A percentile compares a stretch with the other conserved stretches of the same genome.
Evolutionary conservation across 2,329 filamentous ascomycete genomes (phyloP).

Genomic region (Xylaria polymorpha): DNA sequence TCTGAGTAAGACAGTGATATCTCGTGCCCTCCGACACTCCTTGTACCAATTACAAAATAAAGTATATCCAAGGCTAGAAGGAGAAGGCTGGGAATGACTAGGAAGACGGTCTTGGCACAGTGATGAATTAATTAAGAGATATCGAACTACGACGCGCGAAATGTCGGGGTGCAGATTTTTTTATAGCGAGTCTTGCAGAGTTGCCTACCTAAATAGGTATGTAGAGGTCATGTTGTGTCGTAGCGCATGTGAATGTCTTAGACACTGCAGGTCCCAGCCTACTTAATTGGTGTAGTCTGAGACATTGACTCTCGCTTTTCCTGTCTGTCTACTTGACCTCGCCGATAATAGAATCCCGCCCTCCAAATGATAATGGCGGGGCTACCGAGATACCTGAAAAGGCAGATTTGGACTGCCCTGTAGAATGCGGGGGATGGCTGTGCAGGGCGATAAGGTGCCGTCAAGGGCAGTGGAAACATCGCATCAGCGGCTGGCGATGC

Average conservation of each 20-base stretch:
- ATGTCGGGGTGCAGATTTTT: background rate
- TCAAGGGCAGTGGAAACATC: too few relatives aligned
- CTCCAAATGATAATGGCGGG: background rate
- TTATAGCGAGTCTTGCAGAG: background rate
- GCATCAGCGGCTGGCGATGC: background rate
- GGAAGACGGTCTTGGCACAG: background rate
- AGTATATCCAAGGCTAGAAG: background rate
- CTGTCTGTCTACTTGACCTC: background rate
- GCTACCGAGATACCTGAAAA: too few relatives aligned
- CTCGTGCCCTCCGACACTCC: background rate
- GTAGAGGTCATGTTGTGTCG: slow-evolving; percentile 1
- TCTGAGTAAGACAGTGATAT: background rate
- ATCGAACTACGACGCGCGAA: background rate
- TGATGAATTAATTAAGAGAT: background rate
- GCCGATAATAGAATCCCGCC: background rate
- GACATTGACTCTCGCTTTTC: slow-evolving; percentile 1
- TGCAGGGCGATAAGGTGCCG: slow-evolving; percentile 12
- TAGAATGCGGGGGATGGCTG: slow-evolving; percentile 12
- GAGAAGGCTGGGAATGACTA: background rate
- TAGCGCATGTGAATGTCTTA: slow-evolving; percentile 12
- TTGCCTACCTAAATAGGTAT: background rate
- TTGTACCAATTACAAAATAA: background rate
- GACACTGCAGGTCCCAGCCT: slow-evolving; percentile 1
- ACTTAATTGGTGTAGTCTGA: background rate
- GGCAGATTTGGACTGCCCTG: too few relatives aligned